Conservation (phyloP, 1,139 yeast genomes). For the Pichia inconspicua region DNA sequence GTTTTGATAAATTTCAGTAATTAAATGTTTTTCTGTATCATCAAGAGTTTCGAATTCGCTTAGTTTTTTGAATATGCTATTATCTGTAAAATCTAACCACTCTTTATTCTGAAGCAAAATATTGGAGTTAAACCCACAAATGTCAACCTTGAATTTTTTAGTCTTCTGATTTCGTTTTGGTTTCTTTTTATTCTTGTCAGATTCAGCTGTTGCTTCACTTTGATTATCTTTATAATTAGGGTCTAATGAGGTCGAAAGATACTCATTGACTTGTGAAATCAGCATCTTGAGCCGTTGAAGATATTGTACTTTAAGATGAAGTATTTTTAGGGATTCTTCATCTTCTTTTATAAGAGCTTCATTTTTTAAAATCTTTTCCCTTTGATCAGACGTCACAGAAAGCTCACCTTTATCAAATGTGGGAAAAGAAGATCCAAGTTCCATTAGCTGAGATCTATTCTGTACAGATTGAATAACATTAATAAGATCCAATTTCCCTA, state of each 20-base stretch:
- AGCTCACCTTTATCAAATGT: slow-evolving; percentile 14
- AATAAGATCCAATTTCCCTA: slow-evolving; percentile 18
- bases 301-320: slow-evolving; percentile 16
- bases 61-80: slow-evolving; percentile 15
- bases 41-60: slow-evolving; percentile 5
- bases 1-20: slow-evolving; percentile 12
- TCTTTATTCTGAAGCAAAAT: slow-evolving; percentile 23
- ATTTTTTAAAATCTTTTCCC: slow-evolving; percentile 15
- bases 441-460: slow-evolving; percentile 26
- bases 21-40: slow-evolving; percentile 11
- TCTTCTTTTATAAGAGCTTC: slow-evolving; percentile 6
- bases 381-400: slow-evolving; percentile 24
- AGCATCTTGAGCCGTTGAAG: slow-evolving; percentile 33
- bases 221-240: slow-evolving; percentile 16
- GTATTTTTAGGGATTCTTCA: slow-evolving; percentile 8
- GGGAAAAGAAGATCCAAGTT: slow-evolving; percentile 31
- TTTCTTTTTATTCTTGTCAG: slow-evolving; percentile 14
- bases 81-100: slow-evolving; percentile 19
- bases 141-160: slow-evolving; percentile 28
- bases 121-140: slow-evolving; percentile 35
- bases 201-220: slow-evolving; percentile 12
- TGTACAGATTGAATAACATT: slow-evolving; percentile 17
- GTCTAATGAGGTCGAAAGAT: slow-evolving; percentile 13
- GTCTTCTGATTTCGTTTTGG: slow-evolving; percentile 19
- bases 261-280: slow-evolving; percentile 34